phyloP scores from a whole-genome alignment of 768 basidiomycete genomes.

The Lentinula sp. region DNA sequence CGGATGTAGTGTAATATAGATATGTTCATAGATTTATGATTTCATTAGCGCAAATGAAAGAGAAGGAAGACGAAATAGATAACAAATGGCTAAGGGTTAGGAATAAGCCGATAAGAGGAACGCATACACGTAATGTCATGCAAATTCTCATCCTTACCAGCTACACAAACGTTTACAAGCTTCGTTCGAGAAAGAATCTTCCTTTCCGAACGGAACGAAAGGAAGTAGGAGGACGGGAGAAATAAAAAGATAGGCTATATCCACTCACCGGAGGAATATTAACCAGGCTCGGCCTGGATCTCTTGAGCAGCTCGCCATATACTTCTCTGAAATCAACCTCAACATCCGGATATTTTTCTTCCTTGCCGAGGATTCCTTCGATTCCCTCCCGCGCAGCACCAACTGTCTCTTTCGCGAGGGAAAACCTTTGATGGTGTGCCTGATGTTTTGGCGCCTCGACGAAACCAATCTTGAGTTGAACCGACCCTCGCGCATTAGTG shows the following conservation, averaged over 20 bases:
- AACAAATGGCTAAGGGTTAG: background rate
- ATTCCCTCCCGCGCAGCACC: constrained; percentile 48
- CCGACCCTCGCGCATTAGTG: constrained; percentile 32
- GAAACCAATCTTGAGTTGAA: constrained; percentile 44
- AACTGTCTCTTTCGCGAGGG: constrained; percentile 41
- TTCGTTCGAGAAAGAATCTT: background rate
- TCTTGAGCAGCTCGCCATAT: constrained; percentile 57
- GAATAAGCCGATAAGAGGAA: background rate
- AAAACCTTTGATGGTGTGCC: constrained; percentile 23
- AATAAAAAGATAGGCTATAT: constrained; percentile 2
- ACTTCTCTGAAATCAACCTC: constrained; percentile 54
- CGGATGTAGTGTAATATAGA: background rate
- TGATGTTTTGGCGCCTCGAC: constrained; percentile 25
- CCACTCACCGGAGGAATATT: constrained; percentile 70
- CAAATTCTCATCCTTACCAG: background rate
- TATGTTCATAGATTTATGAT: background rate
- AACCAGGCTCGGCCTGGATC: constrained; percentile 59
- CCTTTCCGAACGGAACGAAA: background rate
- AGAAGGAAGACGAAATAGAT: background rate
- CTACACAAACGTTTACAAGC: background rate
- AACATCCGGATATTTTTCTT: constrained; percentile 33
- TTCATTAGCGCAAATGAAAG: background rate
- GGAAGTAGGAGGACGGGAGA: background rate
- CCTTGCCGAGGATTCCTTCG: constrained; percentile 53
- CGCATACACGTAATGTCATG: background rate